Percentiles rank a stretch among this genome's conserved stretches.
These are phyloP conservation scores for Solanum acaule DNA, from an alignment of 257 asterid genomes.

Conservation along the genomic window DNA sequence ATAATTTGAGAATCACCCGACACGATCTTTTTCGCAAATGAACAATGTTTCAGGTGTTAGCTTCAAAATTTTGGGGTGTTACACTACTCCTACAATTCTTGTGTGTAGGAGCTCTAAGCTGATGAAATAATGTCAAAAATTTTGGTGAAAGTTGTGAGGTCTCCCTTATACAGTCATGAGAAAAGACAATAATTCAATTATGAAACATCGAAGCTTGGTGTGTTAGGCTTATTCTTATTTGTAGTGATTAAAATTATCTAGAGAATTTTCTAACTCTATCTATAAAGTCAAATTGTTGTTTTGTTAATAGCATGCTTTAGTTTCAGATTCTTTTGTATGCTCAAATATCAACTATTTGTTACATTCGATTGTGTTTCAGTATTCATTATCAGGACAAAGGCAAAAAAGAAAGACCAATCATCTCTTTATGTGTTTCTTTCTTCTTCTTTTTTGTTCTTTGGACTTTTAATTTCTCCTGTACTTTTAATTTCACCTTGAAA, in stretches of 20 bases:
- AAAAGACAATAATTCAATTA: no score
- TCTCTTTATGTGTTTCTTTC: background rate
- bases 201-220: background rate
- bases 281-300: background rate
- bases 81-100: no score
- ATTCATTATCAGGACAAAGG: background rate
- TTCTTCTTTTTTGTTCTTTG: background rate
- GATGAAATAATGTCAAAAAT: background rate
- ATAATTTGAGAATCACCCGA: no score
- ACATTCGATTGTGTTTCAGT: background rate
- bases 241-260: background rate
- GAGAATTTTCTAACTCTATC: background rate
- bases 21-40: no score
- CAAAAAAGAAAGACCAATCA: background rate
- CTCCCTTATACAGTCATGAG: background rate
- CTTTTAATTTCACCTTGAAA: background rate
- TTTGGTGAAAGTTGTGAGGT: no score
- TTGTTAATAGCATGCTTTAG: background rate
- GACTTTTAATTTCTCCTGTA: background rate
- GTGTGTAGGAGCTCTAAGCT: no score
- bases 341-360: background rate
- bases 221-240: background rate
- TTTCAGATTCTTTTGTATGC: background rate
- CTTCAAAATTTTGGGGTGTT: no score
- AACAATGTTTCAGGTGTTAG: no score